Evolutionary conservation across 352 stramenopile genomes (phyloP).

Genomic region (Phytophthora macrochlamydospora): DNA sequence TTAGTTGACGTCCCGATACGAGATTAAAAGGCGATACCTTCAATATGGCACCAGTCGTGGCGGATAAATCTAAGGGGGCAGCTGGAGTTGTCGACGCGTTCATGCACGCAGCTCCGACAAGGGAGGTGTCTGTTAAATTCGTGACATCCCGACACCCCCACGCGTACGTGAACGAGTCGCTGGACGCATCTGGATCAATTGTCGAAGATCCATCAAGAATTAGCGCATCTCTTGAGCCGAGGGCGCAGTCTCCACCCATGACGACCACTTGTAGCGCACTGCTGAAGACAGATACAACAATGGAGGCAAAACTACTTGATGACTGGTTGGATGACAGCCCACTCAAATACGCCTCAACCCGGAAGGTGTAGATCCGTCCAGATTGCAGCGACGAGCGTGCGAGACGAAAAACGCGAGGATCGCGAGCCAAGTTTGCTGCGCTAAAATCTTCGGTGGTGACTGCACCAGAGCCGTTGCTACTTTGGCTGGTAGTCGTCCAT

Average conservation of each 20-base stretch:
- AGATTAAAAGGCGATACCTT: conserved; percentile 55
- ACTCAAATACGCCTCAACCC: conserved; percentile 55
- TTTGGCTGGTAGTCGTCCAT: conserved; percentile 46
- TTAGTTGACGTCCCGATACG: conserved; percentile 38
- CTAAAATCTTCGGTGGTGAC: conserved; percentile 39
- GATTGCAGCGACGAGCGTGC: conserved; percentile 37
- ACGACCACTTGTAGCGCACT: conserved; percentile 47
- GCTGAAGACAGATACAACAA: conserved; percentile 44
- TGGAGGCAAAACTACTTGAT: conserved; percentile 41
- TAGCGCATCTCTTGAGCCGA: conserved; percentile 58
- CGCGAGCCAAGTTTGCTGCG: conserved; percentile 56
- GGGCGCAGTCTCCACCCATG: conserved; percentile 44
- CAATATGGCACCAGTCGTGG: conserved; percentile 19
- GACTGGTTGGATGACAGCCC: conserved; percentile 15
- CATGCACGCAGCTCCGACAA: conserved; percentile 26
- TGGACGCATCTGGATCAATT: conserved; percentile 53
- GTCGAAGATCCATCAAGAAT: conserved; percentile 54
- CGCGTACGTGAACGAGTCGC: conserved; percentile 39
- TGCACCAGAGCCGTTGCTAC: conserved; percentile 9
- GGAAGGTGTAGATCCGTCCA: conserved; percentile 62
- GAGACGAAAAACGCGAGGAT: conserved; percentile 65
- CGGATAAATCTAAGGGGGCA: conserved; percentile 21
- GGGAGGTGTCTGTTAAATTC: conserved; percentile 21
- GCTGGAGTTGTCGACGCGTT: conserved; percentile 5
- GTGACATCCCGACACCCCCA: conserved; percentile 71